phyloP scores from a whole-genome alignment of 2,329 filamentous ascomycete species.

The Neobulgaria alba region DNA sequence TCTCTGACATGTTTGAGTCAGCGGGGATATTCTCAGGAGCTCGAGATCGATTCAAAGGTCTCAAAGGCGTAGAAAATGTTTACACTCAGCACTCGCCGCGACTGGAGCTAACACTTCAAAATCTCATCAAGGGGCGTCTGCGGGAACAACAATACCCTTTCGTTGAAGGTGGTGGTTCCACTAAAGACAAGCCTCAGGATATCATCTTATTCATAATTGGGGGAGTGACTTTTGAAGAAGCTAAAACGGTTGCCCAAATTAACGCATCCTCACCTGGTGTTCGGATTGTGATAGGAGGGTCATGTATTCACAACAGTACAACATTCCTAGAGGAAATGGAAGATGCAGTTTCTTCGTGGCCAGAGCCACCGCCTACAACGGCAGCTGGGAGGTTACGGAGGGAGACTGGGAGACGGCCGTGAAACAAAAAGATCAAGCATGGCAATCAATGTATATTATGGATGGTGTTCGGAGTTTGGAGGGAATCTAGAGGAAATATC shows the following conservation, averaged over 20 bases:
- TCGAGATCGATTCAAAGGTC: conserved; percentile 78
- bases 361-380: conserved; percentile 43
- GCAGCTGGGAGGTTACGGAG: conserved; percentile 28
- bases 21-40: conserved; percentile 86
- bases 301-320: conserved; percentile 76
- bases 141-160: conserved; percentile 88
- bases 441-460: not conserved
- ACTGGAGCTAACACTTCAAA: conserved; percentile 79
- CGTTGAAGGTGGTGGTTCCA: conserved; percentile 77
- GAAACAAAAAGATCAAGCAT: not conserved
- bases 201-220: conserved; percentile 92
- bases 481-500: not conserved
- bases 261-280: conserved; percentile 87
- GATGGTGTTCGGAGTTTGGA: conserved; percentile 5
- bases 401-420: conserved; percentile 27
- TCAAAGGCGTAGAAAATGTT: conserved; percentile 97
- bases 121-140: conserved; percentile 83
- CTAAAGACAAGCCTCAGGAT: conserved; percentile 92
- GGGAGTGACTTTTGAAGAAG: conserved; percentile 91
- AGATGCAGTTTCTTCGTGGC: conserved; percentile 80
- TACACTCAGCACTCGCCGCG: conserved; percentile 95
- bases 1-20: conserved; percentile 87
- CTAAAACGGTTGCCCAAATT: conserved; percentile 89
- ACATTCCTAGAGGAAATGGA: conserved; percentile 89
- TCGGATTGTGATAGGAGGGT: conserved; percentile 82